Conservation (phyloP, 345 rosid genomes). For the Aurinia saxatilis region DNA sequence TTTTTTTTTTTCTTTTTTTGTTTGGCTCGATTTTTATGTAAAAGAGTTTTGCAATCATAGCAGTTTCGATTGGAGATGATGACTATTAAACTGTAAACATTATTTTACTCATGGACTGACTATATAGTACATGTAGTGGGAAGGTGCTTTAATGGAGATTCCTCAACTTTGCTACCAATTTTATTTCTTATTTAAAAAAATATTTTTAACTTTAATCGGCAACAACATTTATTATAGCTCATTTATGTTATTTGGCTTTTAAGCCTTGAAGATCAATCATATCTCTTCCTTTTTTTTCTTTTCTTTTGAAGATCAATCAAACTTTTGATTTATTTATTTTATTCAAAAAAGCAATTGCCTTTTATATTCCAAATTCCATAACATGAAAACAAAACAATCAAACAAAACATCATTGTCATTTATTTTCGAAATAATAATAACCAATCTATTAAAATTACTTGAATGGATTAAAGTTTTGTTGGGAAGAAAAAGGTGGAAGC, state of each 20-base stretch:
- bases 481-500: conserved; percentile 12
- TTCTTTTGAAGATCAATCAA: conserved; percentile 9
- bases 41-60: not conserved
- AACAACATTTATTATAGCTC: conserved; percentile 23
- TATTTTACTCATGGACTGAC: conserved; percentile 6
- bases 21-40: not conserved
- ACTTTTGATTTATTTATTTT: not conserved
- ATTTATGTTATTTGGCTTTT: conserved; percentile 29
- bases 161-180: conserved; percentile 23
- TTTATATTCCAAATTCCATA: conserved; percentile 19
- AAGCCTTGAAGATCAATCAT: conserved; percentile 25
- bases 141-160: conserved; percentile 30
- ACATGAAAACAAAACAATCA: conserved; percentile 28
- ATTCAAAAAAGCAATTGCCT: not conserved
- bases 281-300: not conserved
- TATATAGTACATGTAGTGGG: conserved; percentile 28
- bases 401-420: conserved; percentile 14
- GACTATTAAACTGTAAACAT: conserved; percentile 8
- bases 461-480: not conserved
- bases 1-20: not conserved
- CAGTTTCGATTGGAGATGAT: not conserved
- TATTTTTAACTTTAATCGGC: conserved; percentile 7
- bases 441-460: not conserved
- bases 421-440: not conserved
- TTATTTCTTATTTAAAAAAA: too few relatives aligned